Conservation (phyloP, 768 basidiomycete species). For the Sarcodon aspratus region DNA sequence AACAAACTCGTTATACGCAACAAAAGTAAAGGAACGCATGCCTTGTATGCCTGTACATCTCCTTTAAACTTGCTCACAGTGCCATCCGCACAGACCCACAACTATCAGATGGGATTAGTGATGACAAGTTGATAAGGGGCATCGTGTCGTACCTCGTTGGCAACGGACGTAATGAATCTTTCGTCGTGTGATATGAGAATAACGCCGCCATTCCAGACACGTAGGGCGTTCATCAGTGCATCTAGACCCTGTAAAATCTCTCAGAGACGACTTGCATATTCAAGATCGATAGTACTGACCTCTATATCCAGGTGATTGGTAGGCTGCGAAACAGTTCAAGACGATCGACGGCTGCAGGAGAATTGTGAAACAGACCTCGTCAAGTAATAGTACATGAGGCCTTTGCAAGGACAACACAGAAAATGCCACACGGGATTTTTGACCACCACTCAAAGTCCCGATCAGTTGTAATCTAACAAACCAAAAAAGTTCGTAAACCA, state of each 20-base stretch:
- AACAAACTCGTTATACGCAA: constrained; percentile 1
- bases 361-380: constrained; percentile 38
- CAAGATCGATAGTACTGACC: constrained; percentile 25
- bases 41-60: constrained; percentile 91
- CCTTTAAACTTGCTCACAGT: constrained; percentile 78
- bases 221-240: constrained; percentile 78
- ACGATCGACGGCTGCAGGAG: neutral
- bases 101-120: constrained; percentile 27
- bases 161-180: constrained; percentile 84
- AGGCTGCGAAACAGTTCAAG: constrained; percentile 33
- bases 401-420: constrained; percentile 74
- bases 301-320: constrained; percentile 96
- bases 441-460: constrained; percentile 88
- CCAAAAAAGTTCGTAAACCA: neutral
- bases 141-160: constrained; percentile 51
- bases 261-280: neutral
- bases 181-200: constrained; percentile 95
- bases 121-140: neutral
- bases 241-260: constrained; percentile 66
- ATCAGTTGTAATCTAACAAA: constrained; percentile 65
- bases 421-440: constrained; percentile 94
- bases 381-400: constrained; percentile 87
- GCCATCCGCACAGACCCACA: constrained; percentile 89
- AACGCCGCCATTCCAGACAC: constrained; percentile 81
- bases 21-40: constrained; percentile 13